Evolutionary conservation across 1,139 yeast species (phyloP).

Genomic region (Hanseniaspora uvarum): DNA sequence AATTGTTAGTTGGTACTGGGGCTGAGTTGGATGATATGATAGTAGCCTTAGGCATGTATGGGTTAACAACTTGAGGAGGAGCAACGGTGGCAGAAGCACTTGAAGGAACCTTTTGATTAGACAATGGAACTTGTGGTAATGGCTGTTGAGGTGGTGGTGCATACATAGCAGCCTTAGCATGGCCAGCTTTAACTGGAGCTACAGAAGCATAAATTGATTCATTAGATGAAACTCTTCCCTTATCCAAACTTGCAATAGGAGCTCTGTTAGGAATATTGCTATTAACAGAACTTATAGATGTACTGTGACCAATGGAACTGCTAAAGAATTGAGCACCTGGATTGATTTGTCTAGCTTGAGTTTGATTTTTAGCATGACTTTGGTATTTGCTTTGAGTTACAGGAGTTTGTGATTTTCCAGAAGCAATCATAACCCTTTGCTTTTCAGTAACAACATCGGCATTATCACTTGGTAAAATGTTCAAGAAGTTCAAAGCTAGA

Average conservation of each 20-base stretch:
- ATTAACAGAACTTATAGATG: background rate
- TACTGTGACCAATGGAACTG: constrained; percentile 23
- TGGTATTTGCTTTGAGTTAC: constrained; percentile 19
- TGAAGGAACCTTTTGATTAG: background rate
- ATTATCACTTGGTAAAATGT: constrained; percentile 56
- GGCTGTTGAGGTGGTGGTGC: constrained; percentile 24
- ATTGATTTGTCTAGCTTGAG: constrained; percentile 16
- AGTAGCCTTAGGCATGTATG: constrained; percentile 19
- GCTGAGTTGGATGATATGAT: constrained; percentile 19
- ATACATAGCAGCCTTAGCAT: constrained; percentile 33
- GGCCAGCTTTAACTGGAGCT: constrained; percentile 18
- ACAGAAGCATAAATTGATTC: constrained; percentile 21
- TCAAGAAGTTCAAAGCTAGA: constrained; percentile 62
- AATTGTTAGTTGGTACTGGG: constrained; percentile 19
- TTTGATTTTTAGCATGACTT: constrained; percentile 20
- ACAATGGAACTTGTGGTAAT: constrained; percentile 4
- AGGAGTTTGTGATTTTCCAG: constrained; percentile 27
- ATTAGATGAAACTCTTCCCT: constrained; percentile 3
- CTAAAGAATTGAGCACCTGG: constrained; percentile 24
- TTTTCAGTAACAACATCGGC: constrained; percentile 55
- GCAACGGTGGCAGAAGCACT: constrained; percentile 1
- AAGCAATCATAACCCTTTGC: constrained; percentile 66
- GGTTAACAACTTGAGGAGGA: constrained; percentile 16
- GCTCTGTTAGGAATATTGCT: background rate
- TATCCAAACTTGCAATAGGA: constrained; percentile 19